These are phyloP conservation scores for Chaetomiaceae sp. DNA, from an alignment of 2,329 filamentous ascomycete genomes.

Conservation along the genomic window DNA sequence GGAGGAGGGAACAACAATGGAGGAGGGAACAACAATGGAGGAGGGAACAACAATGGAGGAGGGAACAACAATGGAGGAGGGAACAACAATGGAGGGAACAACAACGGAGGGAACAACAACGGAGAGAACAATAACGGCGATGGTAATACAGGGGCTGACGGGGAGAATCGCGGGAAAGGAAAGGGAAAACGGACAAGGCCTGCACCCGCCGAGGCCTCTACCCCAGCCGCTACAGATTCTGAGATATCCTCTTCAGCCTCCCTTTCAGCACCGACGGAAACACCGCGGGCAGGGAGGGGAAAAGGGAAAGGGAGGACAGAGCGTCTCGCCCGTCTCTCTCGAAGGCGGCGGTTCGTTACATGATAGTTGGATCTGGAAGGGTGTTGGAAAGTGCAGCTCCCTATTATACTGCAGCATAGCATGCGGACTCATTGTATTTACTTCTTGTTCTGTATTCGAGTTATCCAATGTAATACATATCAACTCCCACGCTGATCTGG, in stretches of 20 bases:
- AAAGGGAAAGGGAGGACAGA: slow-evolving; percentile 5
- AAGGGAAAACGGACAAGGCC: not conserved
- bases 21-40: not conserved
- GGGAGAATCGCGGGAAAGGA: not conserved
- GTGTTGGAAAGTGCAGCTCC: no score
- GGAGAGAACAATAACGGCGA: slow-evolving; percentile 7
- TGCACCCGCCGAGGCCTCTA: not conserved
- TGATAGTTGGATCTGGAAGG: not conserved
- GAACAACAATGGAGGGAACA: not conserved
- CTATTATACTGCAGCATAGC: no score
- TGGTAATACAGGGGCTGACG: no score
- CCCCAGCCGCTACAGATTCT: slow-evolving; percentile 5
- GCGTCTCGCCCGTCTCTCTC: slow-evolving; percentile 14
- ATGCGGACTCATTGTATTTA: no score
- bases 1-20: slow-evolving; percentile 7
- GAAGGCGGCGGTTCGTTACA: slow-evolving; percentile 4
- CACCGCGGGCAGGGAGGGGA: not conserved
- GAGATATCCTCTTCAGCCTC: not conserved
- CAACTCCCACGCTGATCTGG: no score
- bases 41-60: not conserved
- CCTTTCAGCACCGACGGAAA: not conserved
- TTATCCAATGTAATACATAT: no score
- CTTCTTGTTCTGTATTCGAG: no score
- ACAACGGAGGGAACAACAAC: not conserved
- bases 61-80: not conserved